phyloP scores from a whole-genome alignment of 2,329 filamentous ascomycete genomes.

The Cercospora sesami region DNA sequence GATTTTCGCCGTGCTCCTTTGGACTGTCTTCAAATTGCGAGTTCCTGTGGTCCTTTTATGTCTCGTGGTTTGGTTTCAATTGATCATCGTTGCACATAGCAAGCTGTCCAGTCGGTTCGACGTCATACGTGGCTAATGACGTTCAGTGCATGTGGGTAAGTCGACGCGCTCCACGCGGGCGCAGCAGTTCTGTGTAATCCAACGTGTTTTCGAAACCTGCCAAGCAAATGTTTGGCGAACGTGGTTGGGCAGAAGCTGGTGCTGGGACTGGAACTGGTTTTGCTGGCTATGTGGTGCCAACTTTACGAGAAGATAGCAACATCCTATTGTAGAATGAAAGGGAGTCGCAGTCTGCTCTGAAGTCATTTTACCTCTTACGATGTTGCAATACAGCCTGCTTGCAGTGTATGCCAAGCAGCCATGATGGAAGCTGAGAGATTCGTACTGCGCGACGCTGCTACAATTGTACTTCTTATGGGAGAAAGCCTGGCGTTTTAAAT shows the following conservation, averaged over 20 bases:
- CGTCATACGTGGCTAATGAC: constrained; percentile 5
- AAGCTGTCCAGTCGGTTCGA: constrained; percentile 2
- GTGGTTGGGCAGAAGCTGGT: not conserved
- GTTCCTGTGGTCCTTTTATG: not conserved
- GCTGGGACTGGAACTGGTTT: not conserved
- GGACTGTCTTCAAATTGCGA: not conserved
- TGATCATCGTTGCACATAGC: not conserved
- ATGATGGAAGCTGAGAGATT: not conserved
- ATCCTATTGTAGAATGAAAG: not conserved
- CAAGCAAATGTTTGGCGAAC: not conserved
- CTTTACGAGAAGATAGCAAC: not conserved
- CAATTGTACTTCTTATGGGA: not conserved
- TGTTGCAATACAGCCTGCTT: not conserved
- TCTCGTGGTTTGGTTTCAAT: not conserved
- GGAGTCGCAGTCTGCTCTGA: not conserved
- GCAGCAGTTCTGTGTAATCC: constrained; percentile 3
- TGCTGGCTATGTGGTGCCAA: not conserved
- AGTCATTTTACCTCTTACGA: not conserved
- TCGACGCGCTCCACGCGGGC: not conserved
- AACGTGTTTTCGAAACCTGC: not conserved
- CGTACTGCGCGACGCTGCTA: not conserved
- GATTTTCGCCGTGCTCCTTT: not conserved
- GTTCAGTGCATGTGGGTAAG: constrained; percentile 2
- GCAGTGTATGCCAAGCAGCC: not conserved
- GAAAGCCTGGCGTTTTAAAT: not conserved